phyloP scores from a whole-genome alignment of 352 stramenopile genomes.

The Globisporangium perplexum region DNA sequence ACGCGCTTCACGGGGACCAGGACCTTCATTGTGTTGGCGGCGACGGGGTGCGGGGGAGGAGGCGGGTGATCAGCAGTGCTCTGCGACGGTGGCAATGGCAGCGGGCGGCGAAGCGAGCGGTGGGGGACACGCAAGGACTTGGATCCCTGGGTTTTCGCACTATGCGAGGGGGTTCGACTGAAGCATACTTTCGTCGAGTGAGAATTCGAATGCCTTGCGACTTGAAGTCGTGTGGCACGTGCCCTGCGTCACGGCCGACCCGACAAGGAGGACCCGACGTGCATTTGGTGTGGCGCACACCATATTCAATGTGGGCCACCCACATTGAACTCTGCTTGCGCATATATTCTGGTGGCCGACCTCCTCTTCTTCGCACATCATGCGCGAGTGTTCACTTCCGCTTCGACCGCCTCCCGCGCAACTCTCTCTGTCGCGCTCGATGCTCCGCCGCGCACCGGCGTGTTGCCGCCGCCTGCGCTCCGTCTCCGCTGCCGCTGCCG shows the following conservation, averaged over 20 bases:
- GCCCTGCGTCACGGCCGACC: too few species aligned
- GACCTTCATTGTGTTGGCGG: conserved; percentile 62
- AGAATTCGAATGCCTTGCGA: too few species aligned
- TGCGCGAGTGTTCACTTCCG: too few species aligned
- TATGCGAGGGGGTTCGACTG: too few species aligned
- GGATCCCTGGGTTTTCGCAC: too few species aligned
- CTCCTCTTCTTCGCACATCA: background rate
- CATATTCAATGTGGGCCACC: too few species aligned
- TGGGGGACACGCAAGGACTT: background rate
- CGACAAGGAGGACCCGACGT: too few species aligned
- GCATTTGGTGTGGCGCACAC: too few species aligned
- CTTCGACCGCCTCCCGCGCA: background rate
- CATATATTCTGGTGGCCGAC: background rate
- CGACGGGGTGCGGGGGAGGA: background rate
- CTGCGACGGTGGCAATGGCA: too few species aligned
- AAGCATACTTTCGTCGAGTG: too few species aligned
- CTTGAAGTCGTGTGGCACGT: too few species aligned
- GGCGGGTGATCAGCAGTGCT: too few species aligned
- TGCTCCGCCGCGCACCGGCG: background rate
- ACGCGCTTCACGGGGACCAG: conserved; percentile 98
- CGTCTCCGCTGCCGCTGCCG: background rate
- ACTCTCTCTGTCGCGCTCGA: background rate
- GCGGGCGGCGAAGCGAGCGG: background rate
- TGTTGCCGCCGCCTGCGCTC: background rate
- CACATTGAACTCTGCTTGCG: background rate